Evolutionary conservation across 1,284 basidiomycete genomes (phyloP).

Genomic region (Termitomyces sp.): DNA sequence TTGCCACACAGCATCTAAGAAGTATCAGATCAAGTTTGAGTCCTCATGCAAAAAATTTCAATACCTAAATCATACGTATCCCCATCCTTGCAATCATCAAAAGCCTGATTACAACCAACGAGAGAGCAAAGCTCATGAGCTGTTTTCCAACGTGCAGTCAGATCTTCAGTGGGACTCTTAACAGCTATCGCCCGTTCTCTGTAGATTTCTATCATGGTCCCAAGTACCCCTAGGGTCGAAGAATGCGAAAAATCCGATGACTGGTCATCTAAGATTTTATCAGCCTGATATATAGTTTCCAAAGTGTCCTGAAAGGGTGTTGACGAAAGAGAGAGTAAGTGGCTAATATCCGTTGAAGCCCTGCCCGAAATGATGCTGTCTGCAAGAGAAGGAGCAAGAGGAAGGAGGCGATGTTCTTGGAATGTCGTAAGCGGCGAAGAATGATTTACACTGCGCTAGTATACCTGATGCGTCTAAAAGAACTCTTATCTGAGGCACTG

Average conservation of each 20-base stretch:
- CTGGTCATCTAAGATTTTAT: slow-evolving; percentile 36
- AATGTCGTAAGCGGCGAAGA: background rate
- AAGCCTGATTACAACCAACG: slow-evolving; percentile 51
- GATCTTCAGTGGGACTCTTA: slow-evolving; percentile 31
- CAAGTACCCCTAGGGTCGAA: slow-evolving; percentile 43
- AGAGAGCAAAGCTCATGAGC: slow-evolving; percentile 63
- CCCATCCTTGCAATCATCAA: slow-evolving; percentile 60
- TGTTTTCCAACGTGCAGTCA: slow-evolving; percentile 45
- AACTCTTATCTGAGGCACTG: slow-evolving; percentile 35
- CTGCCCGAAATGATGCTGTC: slow-evolving; percentile 40
- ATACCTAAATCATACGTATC: slow-evolving; percentile 60
- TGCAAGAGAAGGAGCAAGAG: slow-evolving; percentile 33
- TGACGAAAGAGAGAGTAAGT: slow-evolving; percentile 39
- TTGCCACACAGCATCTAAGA: slow-evolving; percentile 63
- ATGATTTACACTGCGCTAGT: background rate
- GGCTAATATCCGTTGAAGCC: slow-evolving; percentile 50
- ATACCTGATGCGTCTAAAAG: slow-evolving; percentile 8
- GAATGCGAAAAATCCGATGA: slow-evolving; percentile 29
- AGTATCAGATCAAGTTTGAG: slow-evolving; percentile 7
- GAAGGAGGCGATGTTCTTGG: slow-evolving; percentile 10
- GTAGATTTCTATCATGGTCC: slow-evolving; percentile 53
- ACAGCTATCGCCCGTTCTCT: slow-evolving; percentile 17
- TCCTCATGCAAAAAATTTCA: background rate
- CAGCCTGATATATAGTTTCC: slow-evolving; percentile 38
- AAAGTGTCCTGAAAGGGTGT: slow-evolving; percentile 34